Conservation (phyloP, 1,139 yeast species). For the Pichia terricola region DNA sequence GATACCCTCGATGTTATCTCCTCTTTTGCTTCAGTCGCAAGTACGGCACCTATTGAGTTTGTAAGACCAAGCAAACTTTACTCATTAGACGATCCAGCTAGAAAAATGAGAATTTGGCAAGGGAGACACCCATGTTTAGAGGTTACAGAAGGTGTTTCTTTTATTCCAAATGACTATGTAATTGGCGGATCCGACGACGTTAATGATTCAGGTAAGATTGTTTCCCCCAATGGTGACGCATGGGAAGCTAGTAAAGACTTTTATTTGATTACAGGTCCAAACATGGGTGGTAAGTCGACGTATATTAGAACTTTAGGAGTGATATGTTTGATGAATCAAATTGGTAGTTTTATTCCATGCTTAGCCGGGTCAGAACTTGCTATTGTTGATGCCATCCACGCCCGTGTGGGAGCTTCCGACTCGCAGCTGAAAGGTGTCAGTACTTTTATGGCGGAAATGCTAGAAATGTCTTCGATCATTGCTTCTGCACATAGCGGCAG, state of each 20-base stretch:
- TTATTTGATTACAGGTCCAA: slow-evolving; percentile 88
- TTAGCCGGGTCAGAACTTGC: slow-evolving; percentile 57
- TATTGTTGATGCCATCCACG: slow-evolving; percentile 81
- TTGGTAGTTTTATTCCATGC: slow-evolving; percentile 87
- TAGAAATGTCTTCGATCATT: slow-evolving; percentile 87
- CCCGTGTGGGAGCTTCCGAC: slow-evolving; percentile 98
- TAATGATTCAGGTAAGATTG: neutral
- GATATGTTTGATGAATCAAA: slow-evolving; percentile 79
- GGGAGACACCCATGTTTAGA: slow-evolving; percentile 95
- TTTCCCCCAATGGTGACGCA: slow-evolving; percentile 38
- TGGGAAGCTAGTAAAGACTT: slow-evolving; percentile 42
- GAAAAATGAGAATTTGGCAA: slow-evolving; percentile 50
- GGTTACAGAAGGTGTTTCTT: slow-evolving; percentile 77
- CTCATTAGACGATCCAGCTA: slow-evolving; percentile 36
- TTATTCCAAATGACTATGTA: slow-evolving; percentile 55
- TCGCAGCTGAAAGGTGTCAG: slow-evolving; percentile 94
- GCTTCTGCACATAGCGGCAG: slow-evolving; percentile 80
- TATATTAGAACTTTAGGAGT: slow-evolving; percentile 90
- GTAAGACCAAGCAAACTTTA: slow-evolving; percentile 53
- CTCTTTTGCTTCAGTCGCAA: slow-evolving; percentile 78
- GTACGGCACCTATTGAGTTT: slow-evolving; percentile 76
- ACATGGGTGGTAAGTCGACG: slow-evolving; percentile 98
- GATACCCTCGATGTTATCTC: slow-evolving; percentile 77
- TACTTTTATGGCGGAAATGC: slow-evolving; percentile 97
- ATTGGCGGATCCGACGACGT: slow-evolving; percentile 1